phyloP scores from a whole-genome alignment of 306 rosid genomes.

The Corylus avellana region DNA sequence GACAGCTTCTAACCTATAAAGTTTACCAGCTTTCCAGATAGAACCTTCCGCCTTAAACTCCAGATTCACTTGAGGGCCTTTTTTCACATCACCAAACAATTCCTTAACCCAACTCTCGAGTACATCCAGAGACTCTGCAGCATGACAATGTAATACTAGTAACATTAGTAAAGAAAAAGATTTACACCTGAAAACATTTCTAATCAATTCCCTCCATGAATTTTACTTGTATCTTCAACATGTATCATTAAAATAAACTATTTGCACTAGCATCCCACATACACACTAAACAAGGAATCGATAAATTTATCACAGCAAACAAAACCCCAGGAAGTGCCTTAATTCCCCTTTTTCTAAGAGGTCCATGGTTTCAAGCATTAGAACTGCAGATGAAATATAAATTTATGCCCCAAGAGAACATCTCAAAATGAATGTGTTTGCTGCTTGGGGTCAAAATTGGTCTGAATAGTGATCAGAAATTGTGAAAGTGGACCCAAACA shows the following conservation, averaged over 20 bases:
- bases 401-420: not conserved
- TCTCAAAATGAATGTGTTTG: not conserved
- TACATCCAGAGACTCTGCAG: conserved; percentile 83
- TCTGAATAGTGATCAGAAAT: not conserved
- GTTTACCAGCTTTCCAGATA: conserved; percentile 80
- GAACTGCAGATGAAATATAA: not conserved
- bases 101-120: conserved; percentile 91
- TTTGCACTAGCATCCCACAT: not conserved
- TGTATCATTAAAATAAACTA: not conserved
- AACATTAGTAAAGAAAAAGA: conserved; percentile 11
- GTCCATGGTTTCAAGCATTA: conserved; percentile 8
- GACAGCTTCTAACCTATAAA: conserved; percentile 85
- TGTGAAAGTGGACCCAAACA: not conserved
- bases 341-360: not conserved
- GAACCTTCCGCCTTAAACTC: conserved; percentile 71
- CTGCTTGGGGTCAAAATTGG: not conserved
- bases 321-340: not conserved
- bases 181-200: not conserved
- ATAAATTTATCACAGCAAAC: not conserved
- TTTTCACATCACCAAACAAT: conserved; percentile 65
- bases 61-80: conserved; percentile 59
- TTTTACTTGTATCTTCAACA: not conserved
- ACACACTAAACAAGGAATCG: not conserved
- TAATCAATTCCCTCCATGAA: not conserved
- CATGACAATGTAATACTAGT: conserved; percentile 24